These are phyloP conservation scores for Termitomyces sp. DNA, from an alignment of 768 basidiomycete species.

Conservation along the genomic window DNA sequence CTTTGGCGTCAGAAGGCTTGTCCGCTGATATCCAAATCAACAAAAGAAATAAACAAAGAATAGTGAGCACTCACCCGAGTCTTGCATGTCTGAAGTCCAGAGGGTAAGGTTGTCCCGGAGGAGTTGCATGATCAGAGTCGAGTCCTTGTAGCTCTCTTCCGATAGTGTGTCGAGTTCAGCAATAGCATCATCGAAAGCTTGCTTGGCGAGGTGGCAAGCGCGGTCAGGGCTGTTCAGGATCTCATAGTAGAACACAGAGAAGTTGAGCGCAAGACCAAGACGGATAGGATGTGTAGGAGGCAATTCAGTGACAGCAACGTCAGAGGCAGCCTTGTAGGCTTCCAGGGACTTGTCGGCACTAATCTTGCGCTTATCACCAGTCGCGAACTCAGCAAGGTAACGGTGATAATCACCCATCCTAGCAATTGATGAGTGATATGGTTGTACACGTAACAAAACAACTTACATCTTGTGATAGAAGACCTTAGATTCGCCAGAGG, in stretches of 20 bases:
- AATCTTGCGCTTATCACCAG: conserved; percentile 95
- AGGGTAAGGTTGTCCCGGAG: conserved; percentile 96
- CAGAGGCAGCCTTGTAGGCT: conserved; percentile 96
- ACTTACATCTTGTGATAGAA: conserved; percentile 99
- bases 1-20: conserved; percentile 66
- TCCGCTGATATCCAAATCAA: conserved; percentile 37
- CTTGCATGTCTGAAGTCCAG: conserved; percentile 98
- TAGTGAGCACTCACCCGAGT: conserved; percentile 54
- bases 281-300: conserved; percentile 97
- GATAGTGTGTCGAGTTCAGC: conserved; percentile 98
- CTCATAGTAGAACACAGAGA: conserved; percentile 99
- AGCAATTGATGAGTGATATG: conserved; percentile 16
- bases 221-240: conserved; percentile 98
- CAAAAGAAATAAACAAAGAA: not conserved
- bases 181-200: conserved; percentile 98
- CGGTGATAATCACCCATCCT: conserved; percentile 99
- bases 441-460: not conserved
- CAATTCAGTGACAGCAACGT: conserved; percentile 94
- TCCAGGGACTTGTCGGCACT: conserved; percentile 96
- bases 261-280: conserved; percentile 97
- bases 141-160: conserved; percentile 99
- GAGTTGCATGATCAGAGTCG: conserved; percentile 95
- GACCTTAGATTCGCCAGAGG: conserved; percentile 95
- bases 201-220: conserved; percentile 97
- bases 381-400: conserved; percentile 97